These are phyloP conservation scores for Starmera caribaea DNA, from an alignment of 805 yeast species.

Conservation along the genomic window DNA sequence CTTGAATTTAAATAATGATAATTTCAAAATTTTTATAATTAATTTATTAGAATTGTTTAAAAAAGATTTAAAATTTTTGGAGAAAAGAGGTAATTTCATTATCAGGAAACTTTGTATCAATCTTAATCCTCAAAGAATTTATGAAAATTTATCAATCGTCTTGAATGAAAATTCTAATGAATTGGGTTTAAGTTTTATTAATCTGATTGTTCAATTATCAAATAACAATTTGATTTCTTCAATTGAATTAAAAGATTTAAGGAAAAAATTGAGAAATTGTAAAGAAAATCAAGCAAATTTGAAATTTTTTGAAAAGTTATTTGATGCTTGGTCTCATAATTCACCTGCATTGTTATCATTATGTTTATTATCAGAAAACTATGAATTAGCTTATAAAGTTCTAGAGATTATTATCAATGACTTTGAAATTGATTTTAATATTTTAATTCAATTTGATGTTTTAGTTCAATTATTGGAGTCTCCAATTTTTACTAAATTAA, in stretches of 20 bases:
- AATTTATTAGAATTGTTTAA: conserved; percentile 64
- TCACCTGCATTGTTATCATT: conserved; percentile 82
- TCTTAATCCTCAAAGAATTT: conserved; percentile 74
- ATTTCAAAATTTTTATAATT: conserved; percentile 65
- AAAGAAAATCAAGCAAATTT: conserved; percentile 57
- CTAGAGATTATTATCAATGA: conserved; percentile 65
- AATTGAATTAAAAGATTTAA: conserved; percentile 62
- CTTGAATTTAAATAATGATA: conserved; percentile 59
- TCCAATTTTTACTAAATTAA: conserved; percentile 79
- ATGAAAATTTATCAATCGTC: conserved; percentile 69
- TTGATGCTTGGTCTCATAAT: conserved; percentile 87
- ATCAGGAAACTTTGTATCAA: conserved; percentile 76
- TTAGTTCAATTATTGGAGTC: conserved; percentile 86
- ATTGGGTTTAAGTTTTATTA: conserved; percentile 57
- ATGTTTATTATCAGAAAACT: conserved; percentile 78
- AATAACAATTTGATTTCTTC: conserved; percentile 82
- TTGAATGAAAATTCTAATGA: conserved; percentile 34
- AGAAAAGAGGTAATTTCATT: conserved; percentile 72
- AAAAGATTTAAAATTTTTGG: conserved; percentile 55
- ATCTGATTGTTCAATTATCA: conserved; percentile 76
- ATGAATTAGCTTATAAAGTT: conserved; percentile 79
- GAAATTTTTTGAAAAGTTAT: conserved; percentile 62
- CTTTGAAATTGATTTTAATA: conserved; percentile 68
- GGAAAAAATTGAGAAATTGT: conserved; percentile 51
- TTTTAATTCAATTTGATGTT: conserved; percentile 80